Evolutionary conservation across 441 rosid species (phyloP).

Genomic region (Monsonia emarginata): DNA sequence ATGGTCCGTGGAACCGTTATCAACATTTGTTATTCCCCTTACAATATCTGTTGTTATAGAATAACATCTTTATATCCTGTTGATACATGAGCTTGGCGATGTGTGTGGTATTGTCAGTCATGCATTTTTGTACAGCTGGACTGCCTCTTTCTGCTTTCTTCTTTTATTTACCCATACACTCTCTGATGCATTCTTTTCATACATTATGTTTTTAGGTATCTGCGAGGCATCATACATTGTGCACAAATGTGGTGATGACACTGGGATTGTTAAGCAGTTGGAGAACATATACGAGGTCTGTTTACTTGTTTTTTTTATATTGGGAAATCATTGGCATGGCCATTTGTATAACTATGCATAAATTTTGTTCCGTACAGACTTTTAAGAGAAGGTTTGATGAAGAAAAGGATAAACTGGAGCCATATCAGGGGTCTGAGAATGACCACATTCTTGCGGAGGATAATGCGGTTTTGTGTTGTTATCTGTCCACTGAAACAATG

Average conservation of each 20-base stretch:
- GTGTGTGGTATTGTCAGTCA: background rate
- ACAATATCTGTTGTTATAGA: background rate
- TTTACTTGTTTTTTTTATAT: constrained; percentile 13
- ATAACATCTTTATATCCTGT: too few species aligned
- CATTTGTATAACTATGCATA: constrained; percentile 15
- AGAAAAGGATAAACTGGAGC: constrained; percentile 47
- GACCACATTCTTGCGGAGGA: constrained; percentile 24
- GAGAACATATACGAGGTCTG: constrained; percentile 67
- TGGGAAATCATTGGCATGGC: constrained; percentile 3
- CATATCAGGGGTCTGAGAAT: constrained; percentile 17
- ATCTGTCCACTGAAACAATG: constrained; percentile 46
- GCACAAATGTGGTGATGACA: constrained; percentile 32
- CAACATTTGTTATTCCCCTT: background rate
- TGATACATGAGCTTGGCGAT: background rate
- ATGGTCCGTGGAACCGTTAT: too few species aligned
- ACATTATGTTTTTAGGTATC: constrained; percentile 38
- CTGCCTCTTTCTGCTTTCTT: background rate
- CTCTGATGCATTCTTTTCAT: background rate
- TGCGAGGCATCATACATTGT: constrained; percentile 65
- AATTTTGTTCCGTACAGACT: constrained; percentile 38
- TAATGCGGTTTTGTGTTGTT: constrained; percentile 42
- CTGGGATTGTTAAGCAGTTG: constrained; percentile 37
- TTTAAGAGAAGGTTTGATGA: constrained; percentile 48
- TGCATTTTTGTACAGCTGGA: background rate
- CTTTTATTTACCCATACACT: background rate